Conservation (phyloP, 176 grass and related monocot species). For the Urochloa ruziziensis region DNA sequence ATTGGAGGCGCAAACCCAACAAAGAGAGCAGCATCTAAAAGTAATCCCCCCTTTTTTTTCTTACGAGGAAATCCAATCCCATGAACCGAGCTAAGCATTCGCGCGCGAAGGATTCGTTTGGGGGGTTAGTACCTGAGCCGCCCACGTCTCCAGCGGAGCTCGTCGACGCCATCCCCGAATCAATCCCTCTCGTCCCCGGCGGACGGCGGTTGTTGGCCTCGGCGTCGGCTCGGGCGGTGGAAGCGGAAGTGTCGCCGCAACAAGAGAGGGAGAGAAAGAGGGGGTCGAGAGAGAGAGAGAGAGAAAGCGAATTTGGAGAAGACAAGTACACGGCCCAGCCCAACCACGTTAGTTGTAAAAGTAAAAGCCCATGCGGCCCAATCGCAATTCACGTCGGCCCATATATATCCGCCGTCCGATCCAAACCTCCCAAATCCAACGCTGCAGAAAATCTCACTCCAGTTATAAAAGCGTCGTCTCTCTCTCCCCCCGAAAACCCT, state of each 20-base stretch:
- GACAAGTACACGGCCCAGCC: slow-evolving; percentile 1
- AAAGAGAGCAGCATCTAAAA: background rate
- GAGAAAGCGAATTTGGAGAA: background rate
- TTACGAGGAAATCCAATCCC: background rate
- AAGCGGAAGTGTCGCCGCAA: background rate
- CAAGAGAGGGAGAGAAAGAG: background rate
- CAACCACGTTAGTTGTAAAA: background rate
- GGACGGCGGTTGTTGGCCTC: background rate
- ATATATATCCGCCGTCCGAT: background rate
- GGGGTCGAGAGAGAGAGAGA: no score
- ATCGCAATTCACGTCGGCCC: background rate
- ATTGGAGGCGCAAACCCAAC: background rate
- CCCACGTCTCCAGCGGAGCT: slow-evolving; percentile 18
- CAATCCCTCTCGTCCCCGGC: background rate
- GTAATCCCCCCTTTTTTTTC: background rate
- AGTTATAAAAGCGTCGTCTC: background rate
- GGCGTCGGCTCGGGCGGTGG: slow-evolving; percentile 26
- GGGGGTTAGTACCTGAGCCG: slow-evolving; percentile 29
- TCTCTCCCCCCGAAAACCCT: slow-evolving; percentile 18
- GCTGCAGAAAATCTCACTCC: background rate
- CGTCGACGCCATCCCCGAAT: slow-evolving; percentile 20
- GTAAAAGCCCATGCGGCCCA: slow-evolving; percentile 24
- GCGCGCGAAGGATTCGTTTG: background rate
- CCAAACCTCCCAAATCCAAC: background rate
- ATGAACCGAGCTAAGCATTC: slow-evolving; percentile 3